Evolutionary conservation across 2,329 filamentous ascomycete genomes (phyloP), one percentile per base, ranked within the genome.

Genomic region (Pseudopithomyces maydicus): DNA sequence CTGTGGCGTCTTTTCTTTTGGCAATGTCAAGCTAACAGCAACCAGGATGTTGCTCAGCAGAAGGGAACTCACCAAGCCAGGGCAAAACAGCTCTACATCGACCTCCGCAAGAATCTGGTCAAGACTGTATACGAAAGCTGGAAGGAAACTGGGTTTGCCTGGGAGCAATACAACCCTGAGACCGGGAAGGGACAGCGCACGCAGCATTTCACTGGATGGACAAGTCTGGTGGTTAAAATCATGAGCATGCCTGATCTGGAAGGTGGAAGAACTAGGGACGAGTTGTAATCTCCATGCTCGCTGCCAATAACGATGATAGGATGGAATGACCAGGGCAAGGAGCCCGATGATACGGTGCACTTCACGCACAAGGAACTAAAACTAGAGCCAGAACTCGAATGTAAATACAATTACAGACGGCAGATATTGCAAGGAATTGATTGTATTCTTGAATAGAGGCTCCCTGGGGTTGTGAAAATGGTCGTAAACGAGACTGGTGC

Each of bases 201-300:
- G 5, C 92, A 97, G 81, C 94, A 98, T 77, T 99, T 99, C 74
- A 97, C 95, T 0, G 95, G 95, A 49, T 99, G 95, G 95, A 99
- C 95, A n/a, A 97, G 92, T 74, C 81, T 98, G 77, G 91, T 98
- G 46, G 93, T 98, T 44, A 97, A 97, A 82, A 91, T 99, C 65
- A 97, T 98, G 92, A 87, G 87, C 45, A 94, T 99, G 91, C 90
- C 92, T 6, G 89, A 96, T 66, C 71, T 91, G 41, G 65, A 66
- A 17, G 65, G 65, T 36, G 64, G 61, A 23, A 55, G 57, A n/a
- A 63, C 62, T 0, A 67, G 64, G 51, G 73, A 75, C 58, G 73
- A 75, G 54, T 58, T 75, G 59, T 74, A 64, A 55, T 29, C 26
- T 29, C 26, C 26, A 46, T 7, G 22, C 5, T 3, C 15, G 19